These are phyloP conservation scores for Naganishia friedmannii DNA, from an alignment of 768 basidiomycete genomes.

Conservation along the genomic window DNA sequence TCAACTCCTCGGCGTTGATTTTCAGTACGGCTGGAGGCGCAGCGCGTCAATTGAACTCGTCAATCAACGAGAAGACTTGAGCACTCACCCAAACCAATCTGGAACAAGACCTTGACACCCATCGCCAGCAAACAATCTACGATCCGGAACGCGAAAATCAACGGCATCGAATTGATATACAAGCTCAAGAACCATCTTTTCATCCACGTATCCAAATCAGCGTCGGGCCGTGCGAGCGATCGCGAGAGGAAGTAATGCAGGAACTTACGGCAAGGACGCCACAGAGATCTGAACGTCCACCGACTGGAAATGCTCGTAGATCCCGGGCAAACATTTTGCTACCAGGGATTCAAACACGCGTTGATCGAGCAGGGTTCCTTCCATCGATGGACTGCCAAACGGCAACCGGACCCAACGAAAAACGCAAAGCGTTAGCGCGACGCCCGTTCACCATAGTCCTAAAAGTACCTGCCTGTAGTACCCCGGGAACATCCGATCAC, in stretches of 20 bases:
- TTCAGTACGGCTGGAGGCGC: conserved; percentile 76
- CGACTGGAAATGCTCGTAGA: conserved; percentile 82
- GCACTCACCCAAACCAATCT: conserved; percentile 65
- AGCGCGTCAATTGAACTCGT: conserved; percentile 2
- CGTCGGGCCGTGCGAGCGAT: conserved; percentile 17
- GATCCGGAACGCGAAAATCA: conserved; percentile 96
- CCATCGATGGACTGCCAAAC: conserved; percentile 83
- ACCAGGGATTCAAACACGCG: conserved; percentile 95
- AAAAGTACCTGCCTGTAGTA: conserved; percentile 76
- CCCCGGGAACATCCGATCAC: conserved; percentile 91
- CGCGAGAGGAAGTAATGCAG: not conserved
- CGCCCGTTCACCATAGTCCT: not conserved
- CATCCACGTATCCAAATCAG: not conserved
- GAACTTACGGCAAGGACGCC: conserved; percentile 70
- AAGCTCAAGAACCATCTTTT: conserved; percentile 86
- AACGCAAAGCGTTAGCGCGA: not conserved
- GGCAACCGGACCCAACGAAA: not conserved
- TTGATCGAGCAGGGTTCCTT: conserved; percentile 97
- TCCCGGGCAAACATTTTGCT: conserved; percentile 79
- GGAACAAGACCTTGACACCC: conserved; percentile 97
- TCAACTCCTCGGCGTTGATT: conserved; percentile 88
- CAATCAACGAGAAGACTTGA: not conserved
- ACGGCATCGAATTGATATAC: conserved; percentile 63
- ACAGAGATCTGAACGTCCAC: conserved; percentile 97
- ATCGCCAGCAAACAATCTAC: conserved; percentile 98